Percentiles rank a stretch among this genome's conserved stretches.
Evolutionary conservation across 2,329 filamentous ascomycete genomes (phyloP).

Genomic region (Exophiala calicioides): DNA sequence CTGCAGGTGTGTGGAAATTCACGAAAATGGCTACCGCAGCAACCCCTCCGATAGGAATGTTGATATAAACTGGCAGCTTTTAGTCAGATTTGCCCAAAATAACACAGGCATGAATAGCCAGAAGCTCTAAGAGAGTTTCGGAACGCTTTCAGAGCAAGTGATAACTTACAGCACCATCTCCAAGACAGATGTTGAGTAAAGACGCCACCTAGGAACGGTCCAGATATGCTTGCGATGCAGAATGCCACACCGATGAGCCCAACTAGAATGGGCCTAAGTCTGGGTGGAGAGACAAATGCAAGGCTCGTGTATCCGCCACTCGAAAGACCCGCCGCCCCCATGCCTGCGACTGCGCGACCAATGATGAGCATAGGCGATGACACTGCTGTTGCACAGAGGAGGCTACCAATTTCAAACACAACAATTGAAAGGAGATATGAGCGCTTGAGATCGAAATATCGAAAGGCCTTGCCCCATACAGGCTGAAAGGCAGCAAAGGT

Average conservation of each 20-base stretch:
- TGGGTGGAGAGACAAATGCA: neutral
- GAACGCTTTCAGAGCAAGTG: too few species aligned
- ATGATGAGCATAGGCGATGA: neutral
- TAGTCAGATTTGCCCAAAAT: too few species aligned
- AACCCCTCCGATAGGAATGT: too few species aligned
- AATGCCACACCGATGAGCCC: neutral
- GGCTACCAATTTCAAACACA: neutral
- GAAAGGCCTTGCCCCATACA: constrained; percentile 46
- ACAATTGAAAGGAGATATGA: constrained; percentile 41
- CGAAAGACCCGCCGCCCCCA: neutral
- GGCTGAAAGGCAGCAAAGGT: constrained; percentile 46
- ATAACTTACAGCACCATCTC: neutral
- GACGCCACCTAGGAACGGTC: neutral
- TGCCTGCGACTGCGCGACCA: neutral
- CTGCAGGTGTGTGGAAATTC: too few species aligned
- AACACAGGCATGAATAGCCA: too few species aligned
- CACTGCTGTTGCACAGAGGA: neutral
- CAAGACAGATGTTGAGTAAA: neutral
- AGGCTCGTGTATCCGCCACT: neutral
- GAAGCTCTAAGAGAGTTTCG: too few species aligned
- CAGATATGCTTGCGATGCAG: constrained; percentile 25
- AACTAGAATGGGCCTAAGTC: neutral
- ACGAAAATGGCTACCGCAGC: too few species aligned
- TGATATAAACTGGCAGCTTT: too few species aligned
- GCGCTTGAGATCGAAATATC: constrained; percentile 46